A percentile compares a stretch with the other conserved stretches of the same genome.
These are phyloP conservation scores for Monsonia emarginata DNA, from an alignment of 441 rosid species.

Conservation along the genomic window DNA sequence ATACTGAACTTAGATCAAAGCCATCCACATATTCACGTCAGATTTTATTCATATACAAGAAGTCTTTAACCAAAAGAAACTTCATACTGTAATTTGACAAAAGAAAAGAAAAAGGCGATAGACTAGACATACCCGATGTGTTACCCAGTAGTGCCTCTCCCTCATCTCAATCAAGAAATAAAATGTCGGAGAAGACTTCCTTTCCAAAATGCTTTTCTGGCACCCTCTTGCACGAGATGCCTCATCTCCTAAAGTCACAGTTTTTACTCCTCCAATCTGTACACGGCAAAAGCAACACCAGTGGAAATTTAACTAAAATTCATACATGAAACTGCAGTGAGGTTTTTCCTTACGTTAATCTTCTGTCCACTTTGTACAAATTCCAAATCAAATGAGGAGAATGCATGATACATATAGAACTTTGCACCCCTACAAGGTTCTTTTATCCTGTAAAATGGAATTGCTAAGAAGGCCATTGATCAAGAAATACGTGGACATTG, in stretches of 20 bases:
- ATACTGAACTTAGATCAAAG: too few species aligned
- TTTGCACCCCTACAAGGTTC: background rate
- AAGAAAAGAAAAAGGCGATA: conserved; percentile 1
- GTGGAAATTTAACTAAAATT: background rate
- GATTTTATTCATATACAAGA: too few species aligned
- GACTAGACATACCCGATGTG: conserved; percentile 34
- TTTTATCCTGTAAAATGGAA: background rate
- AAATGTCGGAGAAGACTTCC: conserved; percentile 56
- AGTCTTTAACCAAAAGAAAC: too few species aligned
- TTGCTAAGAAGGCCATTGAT: background rate
- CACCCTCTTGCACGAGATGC: conserved; percentile 50
- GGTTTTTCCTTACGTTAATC: background rate
- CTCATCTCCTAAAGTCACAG: conserved; percentile 54
- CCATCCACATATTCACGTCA: too few species aligned
- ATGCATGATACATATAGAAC: background rate
- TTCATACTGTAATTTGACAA: too few species aligned
- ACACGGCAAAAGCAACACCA: conserved; percentile 7
- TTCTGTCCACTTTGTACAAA: background rate
- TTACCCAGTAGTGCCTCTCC: conserved; percentile 52
- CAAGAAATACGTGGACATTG: too few species aligned
- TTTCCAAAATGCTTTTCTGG: conserved; percentile 51
- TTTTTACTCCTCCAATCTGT: conserved; percentile 54
- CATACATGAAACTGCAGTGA: background rate
- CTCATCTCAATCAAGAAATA: conserved; percentile 62
- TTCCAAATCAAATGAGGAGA: background rate